Evolutionary conservation across 176 grass and related monocot species (phyloP).

Genomic region (Hsuehochloa calcarea): DNA sequence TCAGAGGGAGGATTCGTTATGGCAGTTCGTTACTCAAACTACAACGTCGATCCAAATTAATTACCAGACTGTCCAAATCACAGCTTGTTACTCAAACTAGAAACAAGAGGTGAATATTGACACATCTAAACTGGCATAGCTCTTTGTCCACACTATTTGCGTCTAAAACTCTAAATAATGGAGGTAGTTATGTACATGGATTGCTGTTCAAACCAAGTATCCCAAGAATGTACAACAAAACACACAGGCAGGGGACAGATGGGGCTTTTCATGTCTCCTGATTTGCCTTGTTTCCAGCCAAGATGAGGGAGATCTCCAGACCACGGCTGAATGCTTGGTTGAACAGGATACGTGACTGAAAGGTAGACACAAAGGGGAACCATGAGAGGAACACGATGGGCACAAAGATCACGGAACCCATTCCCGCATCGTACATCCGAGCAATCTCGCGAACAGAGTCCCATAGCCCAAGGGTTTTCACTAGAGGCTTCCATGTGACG

Average conservation of each 20-base stretch:
- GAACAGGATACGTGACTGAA: constrained; percentile 84
- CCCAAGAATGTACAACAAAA: constrained; percentile 29
- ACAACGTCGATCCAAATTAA: neutral
- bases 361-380: constrained; percentile 98
- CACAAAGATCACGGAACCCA: constrained; percentile 80
- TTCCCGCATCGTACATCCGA: constrained; percentile 86
- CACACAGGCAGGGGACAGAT: neutral
- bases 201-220: neutral
- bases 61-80: neutral
- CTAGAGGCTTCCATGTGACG: constrained; percentile 53
- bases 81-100: neutral
- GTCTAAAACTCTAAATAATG: neutral
- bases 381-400: constrained; percentile 88
- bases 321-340: constrained; percentile 95
- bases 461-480: constrained; percentile 49
- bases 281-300: constrained; percentile 96
- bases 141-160: neutral
- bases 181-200: constrained; percentile 19
- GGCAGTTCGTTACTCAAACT: neutral
- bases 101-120: neutral
- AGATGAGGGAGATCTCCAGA: constrained; percentile 89
- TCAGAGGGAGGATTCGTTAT: neutral
- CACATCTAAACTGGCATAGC: neutral
- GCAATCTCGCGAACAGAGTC: constrained; percentile 84
- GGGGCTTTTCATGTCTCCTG: constrained; percentile 44